These are phyloP conservation scores for Dryas alaskensis DNA, from an alignment of 306 rosid genomes.

Conservation along the genomic window DNA sequence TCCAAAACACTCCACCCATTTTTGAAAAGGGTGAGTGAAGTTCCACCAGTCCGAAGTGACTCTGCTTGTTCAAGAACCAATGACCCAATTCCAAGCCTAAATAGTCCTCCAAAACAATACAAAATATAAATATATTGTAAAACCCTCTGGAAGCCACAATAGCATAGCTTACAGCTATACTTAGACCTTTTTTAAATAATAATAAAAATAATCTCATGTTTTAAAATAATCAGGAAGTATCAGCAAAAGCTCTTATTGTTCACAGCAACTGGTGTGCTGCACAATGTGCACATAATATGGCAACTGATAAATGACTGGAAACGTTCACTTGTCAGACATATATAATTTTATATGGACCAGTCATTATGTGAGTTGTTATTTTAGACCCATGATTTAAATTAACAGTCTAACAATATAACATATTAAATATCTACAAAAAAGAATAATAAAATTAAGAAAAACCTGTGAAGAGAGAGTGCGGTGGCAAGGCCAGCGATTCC, in stretches of 20 bases:
- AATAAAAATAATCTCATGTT: too few relatives aligned
- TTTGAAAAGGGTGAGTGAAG: constrained; percentile 86
- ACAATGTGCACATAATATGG: too few relatives aligned
- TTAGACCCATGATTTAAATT: background rate
- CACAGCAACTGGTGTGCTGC: too few relatives aligned
- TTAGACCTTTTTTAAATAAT: too few relatives aligned
- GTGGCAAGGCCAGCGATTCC: constrained; percentile 84
- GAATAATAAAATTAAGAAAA: background rate
- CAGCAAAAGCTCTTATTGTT: too few relatives aligned
- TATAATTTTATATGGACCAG: too few relatives aligned
- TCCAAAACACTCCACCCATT: constrained; percentile 88
- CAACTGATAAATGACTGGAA: too few relatives aligned
- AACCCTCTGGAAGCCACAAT: background rate
- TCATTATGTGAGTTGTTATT: too few relatives aligned
- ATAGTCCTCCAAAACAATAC: background rate
- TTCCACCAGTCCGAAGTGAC: constrained; percentile 66
- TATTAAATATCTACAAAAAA: too few relatives aligned
- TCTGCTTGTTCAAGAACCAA: constrained; percentile 60
- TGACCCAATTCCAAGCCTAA: constrained; percentile 73
- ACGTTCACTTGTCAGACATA: too few relatives aligned
- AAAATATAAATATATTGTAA: background rate
- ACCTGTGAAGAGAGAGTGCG: constrained; percentile 75
- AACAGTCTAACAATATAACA: background rate
- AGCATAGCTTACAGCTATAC: too few relatives aligned
- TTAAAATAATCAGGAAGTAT: too few relatives aligned